Evolutionary conservation across 1,284 basidiomycete genomes (phyloP).

Genomic region (Fomitopsis pinicola): DNA sequence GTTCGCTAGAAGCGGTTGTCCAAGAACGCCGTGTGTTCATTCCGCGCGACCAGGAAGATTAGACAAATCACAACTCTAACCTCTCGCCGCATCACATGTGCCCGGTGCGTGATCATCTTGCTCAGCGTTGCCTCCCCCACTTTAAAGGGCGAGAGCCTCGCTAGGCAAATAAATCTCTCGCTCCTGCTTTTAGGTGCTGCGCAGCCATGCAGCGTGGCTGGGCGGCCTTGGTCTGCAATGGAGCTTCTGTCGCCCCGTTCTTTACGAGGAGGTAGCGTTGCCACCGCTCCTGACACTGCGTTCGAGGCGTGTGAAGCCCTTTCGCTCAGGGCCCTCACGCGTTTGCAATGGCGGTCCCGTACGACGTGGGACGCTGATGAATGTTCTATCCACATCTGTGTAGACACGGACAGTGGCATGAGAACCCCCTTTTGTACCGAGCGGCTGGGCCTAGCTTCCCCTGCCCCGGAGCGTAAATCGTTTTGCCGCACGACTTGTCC

Average conservation of each 20-base stretch:
- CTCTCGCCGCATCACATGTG: not conserved
- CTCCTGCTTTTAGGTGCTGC: not conserved
- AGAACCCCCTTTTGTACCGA: not conserved
- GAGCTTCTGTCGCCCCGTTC: not conserved
- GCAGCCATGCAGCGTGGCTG: not conserved
- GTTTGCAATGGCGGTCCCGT: not conserved
- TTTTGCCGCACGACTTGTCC: conserved; percentile 12
- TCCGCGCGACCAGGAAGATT: conserved; percentile 9
- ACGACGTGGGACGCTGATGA: not conserved
- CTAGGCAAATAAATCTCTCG: conserved; percentile 1
- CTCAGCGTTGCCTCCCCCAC: not conserved
- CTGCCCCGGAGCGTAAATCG: not conserved
- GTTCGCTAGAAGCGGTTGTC: conserved; percentile 6
- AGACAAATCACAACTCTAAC: conserved; percentile 10
- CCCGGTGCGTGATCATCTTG: conserved; percentile 5
- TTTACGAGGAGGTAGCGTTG: not conserved
- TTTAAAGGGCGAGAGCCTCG: not conserved
- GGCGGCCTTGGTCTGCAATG: not conserved
- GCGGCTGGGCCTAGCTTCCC: not conserved
- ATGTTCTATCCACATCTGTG: not conserved
- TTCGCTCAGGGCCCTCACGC: not conserved
- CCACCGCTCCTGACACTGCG: not conserved
- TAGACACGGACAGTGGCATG: not conserved
- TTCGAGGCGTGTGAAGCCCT: not conserved
- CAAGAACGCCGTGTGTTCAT: conserved; percentile 3